Evolutionary conservation across 768 basidiomycete genomes (phyloP).

Genomic region (Fomitopsis serialis): DNA sequence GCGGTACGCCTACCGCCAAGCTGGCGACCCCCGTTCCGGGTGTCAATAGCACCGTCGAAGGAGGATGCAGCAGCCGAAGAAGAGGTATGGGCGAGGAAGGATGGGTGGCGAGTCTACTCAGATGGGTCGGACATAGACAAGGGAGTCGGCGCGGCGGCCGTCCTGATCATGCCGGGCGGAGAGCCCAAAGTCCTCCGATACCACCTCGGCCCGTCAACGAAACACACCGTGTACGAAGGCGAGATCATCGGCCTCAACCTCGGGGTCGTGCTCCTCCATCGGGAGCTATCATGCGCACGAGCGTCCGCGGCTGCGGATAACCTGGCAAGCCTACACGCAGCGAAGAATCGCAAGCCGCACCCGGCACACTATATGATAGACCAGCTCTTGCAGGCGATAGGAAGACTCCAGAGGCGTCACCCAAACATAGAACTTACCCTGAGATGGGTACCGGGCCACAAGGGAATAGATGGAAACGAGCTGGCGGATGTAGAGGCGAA

Average conservation of each 20-base stretch:
- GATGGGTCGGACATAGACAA: slow-evolving; percentile 31
- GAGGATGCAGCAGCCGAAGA: too few species aligned
- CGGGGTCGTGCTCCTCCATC: too few species aligned
- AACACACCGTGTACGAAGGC: too few species aligned
- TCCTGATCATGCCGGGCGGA: slow-evolving; percentile 11
- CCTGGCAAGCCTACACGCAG: slow-evolving; percentile 1
- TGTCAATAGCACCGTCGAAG: slow-evolving; percentile 3
- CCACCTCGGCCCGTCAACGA: slow-evolving; percentile 18
- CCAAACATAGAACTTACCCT: neutral
- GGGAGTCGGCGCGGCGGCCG: too few species aligned
- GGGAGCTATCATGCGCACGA: too few species aligned
- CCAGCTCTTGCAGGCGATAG: neutral
- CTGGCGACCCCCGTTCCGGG: slow-evolving; percentile 1
- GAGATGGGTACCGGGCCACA: slow-evolving; percentile 11
- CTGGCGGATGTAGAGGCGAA: too few species aligned
- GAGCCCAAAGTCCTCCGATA: slow-evolving; percentile 2
- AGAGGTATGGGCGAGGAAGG: neutral
- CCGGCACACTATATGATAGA: slow-evolving; percentile 8
- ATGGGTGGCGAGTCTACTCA: slow-evolving; percentile 16
- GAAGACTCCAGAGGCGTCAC: neutral
- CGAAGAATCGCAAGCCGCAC: neutral
- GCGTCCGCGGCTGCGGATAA: slow-evolving; percentile 9
- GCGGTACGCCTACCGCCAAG: slow-evolving; percentile 6
- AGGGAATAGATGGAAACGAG: slow-evolving; percentile 9
- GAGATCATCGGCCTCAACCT: too few species aligned